Evolutionary conservation across 306 rosid species (phyloP).

Genomic region (Carpinus fangiana): DNA sequence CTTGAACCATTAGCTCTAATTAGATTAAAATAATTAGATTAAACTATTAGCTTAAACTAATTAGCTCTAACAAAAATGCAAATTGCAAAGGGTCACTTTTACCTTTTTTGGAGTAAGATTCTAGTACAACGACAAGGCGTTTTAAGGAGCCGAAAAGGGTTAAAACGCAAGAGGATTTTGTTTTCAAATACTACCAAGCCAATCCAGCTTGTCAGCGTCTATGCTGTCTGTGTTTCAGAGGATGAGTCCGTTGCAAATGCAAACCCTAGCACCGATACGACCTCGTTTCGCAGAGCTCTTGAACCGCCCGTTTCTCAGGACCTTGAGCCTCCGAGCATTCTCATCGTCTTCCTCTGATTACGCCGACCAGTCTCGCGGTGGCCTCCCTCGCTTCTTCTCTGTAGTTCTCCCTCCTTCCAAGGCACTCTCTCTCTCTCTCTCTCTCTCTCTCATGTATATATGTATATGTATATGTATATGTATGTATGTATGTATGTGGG

Average conservation of each 20-base stretch:
- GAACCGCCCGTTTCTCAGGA: conserved; percentile 37
- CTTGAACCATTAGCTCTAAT: background rate
- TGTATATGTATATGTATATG: no score
- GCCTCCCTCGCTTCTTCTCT: conserved; percentile 91
- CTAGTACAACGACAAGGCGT: background rate
- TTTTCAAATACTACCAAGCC: background rate
- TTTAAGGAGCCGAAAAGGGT: background rate
- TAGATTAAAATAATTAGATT: no score
- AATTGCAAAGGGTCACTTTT: background rate
- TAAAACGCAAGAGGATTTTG: background rate
- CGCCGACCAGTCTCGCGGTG: conserved; percentile 76
- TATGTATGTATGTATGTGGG: no score
- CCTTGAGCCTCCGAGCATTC: conserved; percentile 47
- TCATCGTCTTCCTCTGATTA: conserved; percentile 52
- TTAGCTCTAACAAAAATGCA: no score
- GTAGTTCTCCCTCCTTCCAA: conserved; percentile 70
- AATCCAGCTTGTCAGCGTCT: no score
- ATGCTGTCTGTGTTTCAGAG: background rate
- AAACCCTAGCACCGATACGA: conserved; percentile 47
- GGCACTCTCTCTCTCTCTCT: conserved; percentile 43
- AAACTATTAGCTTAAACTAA: no score
- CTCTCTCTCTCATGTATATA: conserved; percentile 1
- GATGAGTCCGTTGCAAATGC: conserved; percentile 41
- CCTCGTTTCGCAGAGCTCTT: conserved; percentile 34
- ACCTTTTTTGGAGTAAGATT: no score